phyloP scores from a whole-genome alignment of 2,329 filamentous ascomycete genomes.

The Fusarium sororula region DNA sequence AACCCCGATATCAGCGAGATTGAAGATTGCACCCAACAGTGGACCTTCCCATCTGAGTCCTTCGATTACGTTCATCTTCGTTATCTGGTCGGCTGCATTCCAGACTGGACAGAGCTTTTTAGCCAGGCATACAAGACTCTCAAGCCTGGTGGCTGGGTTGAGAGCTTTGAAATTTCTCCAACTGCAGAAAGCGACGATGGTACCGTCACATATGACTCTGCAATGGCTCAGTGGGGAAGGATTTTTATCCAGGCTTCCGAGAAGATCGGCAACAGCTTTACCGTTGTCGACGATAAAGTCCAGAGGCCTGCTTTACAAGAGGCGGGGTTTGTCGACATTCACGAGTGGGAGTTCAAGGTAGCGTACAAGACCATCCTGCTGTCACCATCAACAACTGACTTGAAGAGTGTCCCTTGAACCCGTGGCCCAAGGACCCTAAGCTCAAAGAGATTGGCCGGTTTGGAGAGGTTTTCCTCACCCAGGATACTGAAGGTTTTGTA shows the following conservation, averaged over 20 bases:
- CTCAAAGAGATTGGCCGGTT: not conserved
- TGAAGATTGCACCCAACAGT: not conserved
- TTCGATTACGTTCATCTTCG: not conserved
- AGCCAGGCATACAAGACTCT: not conserved
- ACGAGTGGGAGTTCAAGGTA: not conserved
- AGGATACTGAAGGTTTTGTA: not conserved
- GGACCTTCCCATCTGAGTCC: not conserved
- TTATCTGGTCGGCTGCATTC: not conserved
- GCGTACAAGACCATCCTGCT: fast-evolving
- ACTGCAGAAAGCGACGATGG: not conserved
- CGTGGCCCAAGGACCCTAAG: not conserved
- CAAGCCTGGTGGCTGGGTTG: not conserved
- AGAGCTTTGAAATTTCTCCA: not conserved
- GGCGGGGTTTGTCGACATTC: not conserved
- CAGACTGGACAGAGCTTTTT: not conserved
- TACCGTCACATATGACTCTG: not conserved
- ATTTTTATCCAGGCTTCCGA: not conserved
- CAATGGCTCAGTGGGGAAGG: not conserved
- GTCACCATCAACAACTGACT: fast-evolving
- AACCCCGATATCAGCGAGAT: not conserved
- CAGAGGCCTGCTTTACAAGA: not conserved
- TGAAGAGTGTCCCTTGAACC: not conserved
- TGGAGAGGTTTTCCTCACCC: not conserved
- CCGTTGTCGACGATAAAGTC: not conserved
- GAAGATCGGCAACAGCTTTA: not conserved